Evolutionary conservation across 352 stramenopile species (phyloP).

Genomic region (Globisporangium yorkense): DNA sequence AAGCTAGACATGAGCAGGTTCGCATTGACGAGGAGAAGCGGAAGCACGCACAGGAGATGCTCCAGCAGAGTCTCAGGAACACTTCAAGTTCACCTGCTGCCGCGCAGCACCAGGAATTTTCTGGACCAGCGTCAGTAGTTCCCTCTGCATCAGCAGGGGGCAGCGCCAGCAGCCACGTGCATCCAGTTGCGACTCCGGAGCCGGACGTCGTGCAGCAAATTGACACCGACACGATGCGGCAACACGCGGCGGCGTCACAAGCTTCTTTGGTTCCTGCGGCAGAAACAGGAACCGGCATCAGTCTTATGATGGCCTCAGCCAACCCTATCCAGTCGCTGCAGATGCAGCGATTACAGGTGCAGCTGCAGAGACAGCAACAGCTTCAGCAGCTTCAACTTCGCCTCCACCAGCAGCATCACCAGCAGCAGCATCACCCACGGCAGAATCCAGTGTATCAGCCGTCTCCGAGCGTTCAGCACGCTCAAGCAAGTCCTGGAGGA

Average conservation of each 20-base stretch:
- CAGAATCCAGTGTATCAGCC: constrained; percentile 3
- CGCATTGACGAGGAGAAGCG: not conserved
- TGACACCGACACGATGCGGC: not conserved
- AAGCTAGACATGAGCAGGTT: not conserved
- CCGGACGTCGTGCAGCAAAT: not conserved
- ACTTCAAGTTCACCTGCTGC: not conserved
- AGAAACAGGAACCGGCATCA: not conserved
- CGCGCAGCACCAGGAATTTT: not conserved
- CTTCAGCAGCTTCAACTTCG: not conserved
- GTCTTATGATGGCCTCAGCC: not conserved
- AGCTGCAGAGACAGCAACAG: constrained; percentile 13
- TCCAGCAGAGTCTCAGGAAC: constrained; percentile 8
- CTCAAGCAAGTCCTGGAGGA: not conserved
- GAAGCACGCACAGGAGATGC: not conserved
- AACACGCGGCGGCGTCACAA: not conserved
- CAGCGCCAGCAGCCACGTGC: not conserved
- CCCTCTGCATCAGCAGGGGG: not conserved
- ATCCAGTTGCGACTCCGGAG: not conserved
- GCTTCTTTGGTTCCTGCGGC: not conserved
- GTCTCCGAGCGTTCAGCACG: not conserved
- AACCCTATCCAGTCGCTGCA: not conserved
- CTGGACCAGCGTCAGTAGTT: not conserved
- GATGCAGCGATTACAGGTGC: not conserved
- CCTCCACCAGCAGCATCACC: constrained; percentile 4
- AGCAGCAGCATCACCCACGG: constrained; percentile 10